Percentiles rank a stretch among this genome's conserved stretches.
Conservation (phyloP, 2,329 filamentous ascomycete species). For the Talaromyces sp. region DNA sequence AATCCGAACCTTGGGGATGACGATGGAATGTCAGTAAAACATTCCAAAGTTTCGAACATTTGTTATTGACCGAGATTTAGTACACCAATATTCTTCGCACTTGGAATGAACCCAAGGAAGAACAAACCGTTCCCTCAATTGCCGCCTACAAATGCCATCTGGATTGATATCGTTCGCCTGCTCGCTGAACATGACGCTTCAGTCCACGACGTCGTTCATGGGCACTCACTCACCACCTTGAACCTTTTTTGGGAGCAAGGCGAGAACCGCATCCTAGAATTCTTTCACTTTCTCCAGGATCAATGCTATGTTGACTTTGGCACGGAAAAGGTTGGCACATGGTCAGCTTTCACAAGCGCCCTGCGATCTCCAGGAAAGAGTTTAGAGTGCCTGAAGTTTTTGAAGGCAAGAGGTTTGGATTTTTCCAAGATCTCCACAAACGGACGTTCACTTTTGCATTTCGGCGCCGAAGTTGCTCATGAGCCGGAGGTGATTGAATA, state of each 20-base stretch:
- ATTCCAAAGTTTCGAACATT: not conserved
- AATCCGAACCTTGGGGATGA: not conserved
- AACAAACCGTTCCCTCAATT: not conserved
- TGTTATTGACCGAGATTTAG: not conserved
- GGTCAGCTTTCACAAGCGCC: constrained; percentile 1
- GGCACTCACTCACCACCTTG: not conserved
- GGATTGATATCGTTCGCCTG: constrained; percentile 10
- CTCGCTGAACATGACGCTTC: not conserved
- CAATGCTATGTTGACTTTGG: constrained; percentile 10
- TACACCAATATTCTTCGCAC: constrained; percentile 5
- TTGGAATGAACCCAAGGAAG: constrained; percentile 9
- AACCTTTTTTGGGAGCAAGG: not conserved
- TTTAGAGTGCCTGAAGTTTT: not conserved
- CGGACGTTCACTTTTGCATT: constrained; percentile 2
- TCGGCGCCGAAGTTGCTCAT: constrained; percentile 1
- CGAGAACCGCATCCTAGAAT: not conserved
- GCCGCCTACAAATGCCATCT: not conserved
- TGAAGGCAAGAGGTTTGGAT: not conserved
- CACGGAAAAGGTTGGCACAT: not conserved
- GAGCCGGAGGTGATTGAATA: not conserved
- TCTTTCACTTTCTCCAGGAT: constrained; percentile 2
- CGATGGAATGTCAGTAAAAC: not conserved
- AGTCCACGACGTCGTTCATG: not conserved
- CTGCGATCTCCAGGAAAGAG: not conserved
- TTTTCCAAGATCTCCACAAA: not conserved